Evolutionary conservation across 2,329 filamentous ascomycete genomes (phyloP).

Genomic region (Fusarium nanum): DNA sequence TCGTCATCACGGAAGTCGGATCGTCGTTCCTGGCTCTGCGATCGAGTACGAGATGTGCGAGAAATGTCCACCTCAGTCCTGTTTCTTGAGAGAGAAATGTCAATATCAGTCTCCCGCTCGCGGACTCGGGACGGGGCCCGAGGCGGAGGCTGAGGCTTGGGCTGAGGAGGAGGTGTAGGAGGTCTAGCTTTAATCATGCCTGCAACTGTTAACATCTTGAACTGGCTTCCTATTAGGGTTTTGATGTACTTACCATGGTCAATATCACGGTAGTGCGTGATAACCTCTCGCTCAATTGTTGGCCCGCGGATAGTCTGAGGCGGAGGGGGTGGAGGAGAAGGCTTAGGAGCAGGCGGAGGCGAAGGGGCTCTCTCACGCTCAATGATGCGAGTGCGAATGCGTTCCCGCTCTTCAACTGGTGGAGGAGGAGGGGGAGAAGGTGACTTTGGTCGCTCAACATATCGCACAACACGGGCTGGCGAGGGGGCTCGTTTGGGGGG

Average conservation of each 20-base stretch:
- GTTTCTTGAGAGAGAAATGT: slow-evolving; percentile 66
- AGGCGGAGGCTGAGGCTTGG: slow-evolving; percentile 57
- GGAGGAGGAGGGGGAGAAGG: slow-evolving; percentile 48
- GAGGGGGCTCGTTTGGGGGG: slow-evolving; percentile 54
- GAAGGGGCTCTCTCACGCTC: slow-evolving; percentile 55
- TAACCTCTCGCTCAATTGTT: slow-evolving; percentile 87
- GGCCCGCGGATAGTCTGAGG: slow-evolving; percentile 78
- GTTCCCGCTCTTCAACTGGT: slow-evolving; percentile 54
- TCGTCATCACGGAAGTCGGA: slow-evolving; percentile 70
- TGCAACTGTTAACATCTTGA: slow-evolving; percentile 44
- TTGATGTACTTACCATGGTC: slow-evolving; percentile 75
- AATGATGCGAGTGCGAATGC: slow-evolving; percentile 62
- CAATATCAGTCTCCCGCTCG: slow-evolving; percentile 70
- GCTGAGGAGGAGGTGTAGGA: slow-evolving; percentile 61
- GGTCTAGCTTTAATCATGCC: slow-evolving; percentile 59
- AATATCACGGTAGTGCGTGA: slow-evolving; percentile 87
- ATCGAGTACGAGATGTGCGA: slow-evolving; percentile 53
- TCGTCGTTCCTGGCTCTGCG: slow-evolving; percentile 55
- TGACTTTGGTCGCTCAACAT: slow-evolving; percentile 55
- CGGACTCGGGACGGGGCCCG: slow-evolving; percentile 57
- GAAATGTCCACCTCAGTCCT: slow-evolving; percentile 70
- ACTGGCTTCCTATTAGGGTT: neutral
- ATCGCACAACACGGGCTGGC: slow-evolving; percentile 53
- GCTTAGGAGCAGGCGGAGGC: slow-evolving; percentile 55
- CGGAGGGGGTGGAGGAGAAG: slow-evolving; percentile 68